Conservation (phyloP, 306 rosid genomes). For the Boehmeria nivea region DNA sequence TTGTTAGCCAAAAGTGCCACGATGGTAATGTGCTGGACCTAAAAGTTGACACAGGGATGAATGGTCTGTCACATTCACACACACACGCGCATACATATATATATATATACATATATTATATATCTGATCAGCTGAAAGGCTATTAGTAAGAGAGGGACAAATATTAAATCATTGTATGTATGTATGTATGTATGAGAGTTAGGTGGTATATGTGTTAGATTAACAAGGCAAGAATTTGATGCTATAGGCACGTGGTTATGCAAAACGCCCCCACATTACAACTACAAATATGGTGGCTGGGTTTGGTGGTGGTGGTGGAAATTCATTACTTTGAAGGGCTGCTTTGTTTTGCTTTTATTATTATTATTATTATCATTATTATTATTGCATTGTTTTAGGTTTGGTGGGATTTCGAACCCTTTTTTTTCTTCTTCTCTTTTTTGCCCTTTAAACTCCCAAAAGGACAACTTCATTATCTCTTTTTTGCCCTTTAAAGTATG, state of each 20-base stretch:
- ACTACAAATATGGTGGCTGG: neutral
- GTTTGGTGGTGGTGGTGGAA: constrained; percentile 31
- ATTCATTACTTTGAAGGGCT: constrained; percentile 27
- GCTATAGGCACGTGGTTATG: constrained; percentile 23
- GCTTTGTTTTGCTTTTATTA: constrained; percentile 6
- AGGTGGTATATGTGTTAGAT: constrained; percentile 12
- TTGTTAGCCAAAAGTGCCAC: too few relatives aligned
- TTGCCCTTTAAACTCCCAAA: constrained; percentile 14
- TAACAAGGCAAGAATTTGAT: neutral
- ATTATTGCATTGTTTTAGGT: neutral
- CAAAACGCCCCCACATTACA: constrained; percentile 6
- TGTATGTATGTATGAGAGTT: constrained; percentile 7
- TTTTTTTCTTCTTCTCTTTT: neutral
- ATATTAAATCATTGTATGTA: too few relatives aligned
- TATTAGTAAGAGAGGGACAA: neutral
- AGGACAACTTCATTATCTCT: constrained; percentile 11
- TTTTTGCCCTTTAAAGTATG: neutral
- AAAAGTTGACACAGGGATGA: too few relatives aligned
- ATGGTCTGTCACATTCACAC: too few relatives aligned
- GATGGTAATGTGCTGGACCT: too few relatives aligned
- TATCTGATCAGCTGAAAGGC: too few relatives aligned
- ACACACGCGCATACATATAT: neutral
- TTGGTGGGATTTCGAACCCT: neutral
- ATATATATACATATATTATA: neutral
- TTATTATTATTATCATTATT: neutral